Base-by-base conservation (phyloP, 352 stramenopile species). In the Phytopythium kandeliae region DNA sequence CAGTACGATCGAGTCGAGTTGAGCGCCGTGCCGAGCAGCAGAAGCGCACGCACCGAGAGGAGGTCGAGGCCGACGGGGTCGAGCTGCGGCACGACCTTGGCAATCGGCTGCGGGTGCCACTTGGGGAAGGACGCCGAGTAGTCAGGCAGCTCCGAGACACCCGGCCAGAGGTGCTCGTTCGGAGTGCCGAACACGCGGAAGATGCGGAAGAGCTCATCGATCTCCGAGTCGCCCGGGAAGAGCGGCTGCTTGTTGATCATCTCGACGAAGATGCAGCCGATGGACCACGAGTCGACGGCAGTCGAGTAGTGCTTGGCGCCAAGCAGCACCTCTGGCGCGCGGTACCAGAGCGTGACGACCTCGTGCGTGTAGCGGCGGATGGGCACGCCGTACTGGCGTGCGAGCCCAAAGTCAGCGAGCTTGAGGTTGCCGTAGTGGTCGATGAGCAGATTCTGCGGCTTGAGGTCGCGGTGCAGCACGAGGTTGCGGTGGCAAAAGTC, bases 171-270 rank as follows among this genome's bases (percentile, higher is more conserved):
- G 33, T 83, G 62, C 65, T 99, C 97, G 51, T 94, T 96, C 0
- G 97, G 97, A 11, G 97, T 99, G 25, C 97, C 97, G 7, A 99
- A 66, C 28, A 97, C 89, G 15, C 80, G 74, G 69, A 99, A 99
- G 53, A 99, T 99, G 42, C 98, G 97, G 69, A 98, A 99, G 25
- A 99, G 73, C 63, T 99, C 93, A 65, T 99, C 97, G 65, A 99
- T 99, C 72, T 99, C 97, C 24, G 92, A 98, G 64, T 99, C 95
- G 16, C 95, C 95, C 7, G 85, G 84, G 53, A 95, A 95, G 8
- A 96, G 59, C 24, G 84, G 84, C 64, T 91, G 80, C 45, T 92
- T 89, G 58, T 90, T 96, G 44, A 95, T 76, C 86, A 98, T 96
- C 61, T 98, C 92, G 26, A 79, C 89, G 64, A 98, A 97, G 57